phyloP scores from a whole-genome alignment of 1,284 basidiomycete genomes.

The Fomitopsis pinicola region DNA sequence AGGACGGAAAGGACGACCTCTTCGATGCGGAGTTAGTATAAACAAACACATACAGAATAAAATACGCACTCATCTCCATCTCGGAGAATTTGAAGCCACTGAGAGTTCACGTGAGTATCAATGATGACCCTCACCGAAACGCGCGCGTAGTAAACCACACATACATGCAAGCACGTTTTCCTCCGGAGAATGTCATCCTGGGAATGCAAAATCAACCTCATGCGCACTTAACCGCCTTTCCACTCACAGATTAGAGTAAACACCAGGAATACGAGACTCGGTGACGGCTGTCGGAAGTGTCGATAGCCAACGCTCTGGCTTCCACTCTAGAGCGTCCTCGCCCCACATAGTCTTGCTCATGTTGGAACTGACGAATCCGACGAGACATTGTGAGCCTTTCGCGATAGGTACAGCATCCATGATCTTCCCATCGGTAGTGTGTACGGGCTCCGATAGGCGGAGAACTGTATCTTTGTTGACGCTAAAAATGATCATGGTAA shows the following conservation, averaged over 20 bases:
- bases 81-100: conserved; percentile 33
- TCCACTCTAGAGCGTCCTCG: conserved; percentile 47
- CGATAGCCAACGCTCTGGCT: conserved; percentile 29
- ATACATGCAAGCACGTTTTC: conserved; percentile 30
- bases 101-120: not conserved
- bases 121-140: not conserved
- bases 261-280: conserved; percentile 19
- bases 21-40: not conserved
- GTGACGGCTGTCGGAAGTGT: conserved; percentile 14
- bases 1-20: conserved; percentile 17
- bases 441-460: conserved; percentile 21
- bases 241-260: conserved; percentile 25
- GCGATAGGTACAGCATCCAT: conserved; percentile 35
- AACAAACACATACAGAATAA: too few species aligned
- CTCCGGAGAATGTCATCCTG: conserved; percentile 32
- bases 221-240: too few species aligned
- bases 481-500: too few species aligned
- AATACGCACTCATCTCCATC: conserved; percentile 30
- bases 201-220: not conserved
- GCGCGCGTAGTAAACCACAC: not conserved
- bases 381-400: conserved; percentile 42
- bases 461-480: conserved; percentile 15
- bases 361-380: conserved; percentile 46
- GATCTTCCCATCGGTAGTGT: conserved; percentile 23
- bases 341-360: conserved; percentile 48